Base-by-base conservation (phyloP, 2,329 filamentous ascomycete genomes). In the Diaporthe aspalathi region DNA sequence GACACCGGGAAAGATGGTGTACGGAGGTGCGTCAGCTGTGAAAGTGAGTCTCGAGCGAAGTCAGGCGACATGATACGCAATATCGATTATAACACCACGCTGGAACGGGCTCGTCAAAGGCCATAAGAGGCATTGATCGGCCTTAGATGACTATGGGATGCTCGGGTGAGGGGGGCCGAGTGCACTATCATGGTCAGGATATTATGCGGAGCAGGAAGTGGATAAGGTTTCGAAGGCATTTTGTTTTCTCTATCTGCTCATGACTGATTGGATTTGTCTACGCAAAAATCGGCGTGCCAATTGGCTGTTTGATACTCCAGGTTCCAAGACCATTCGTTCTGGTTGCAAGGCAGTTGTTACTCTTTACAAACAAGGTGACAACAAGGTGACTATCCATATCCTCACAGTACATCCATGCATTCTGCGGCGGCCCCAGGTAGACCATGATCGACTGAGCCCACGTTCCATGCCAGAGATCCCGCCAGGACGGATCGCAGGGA, bases 171-270 rank as follows among this genome's bases (percentile, higher is more conserved):
- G 35, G 17, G 3, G 29, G 24, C 49, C 60, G 53, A 52, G 40
- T 43, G 60, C 32, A 54, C 67, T 29, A 47, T 53, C 63, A 68
- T 68, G 63, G 69, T 40, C 62, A 68, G 54, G 53, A 52, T 60
- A 43, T 27, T 60, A 43, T 27, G 38, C 35, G 29, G 11, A 29
- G 27, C 38, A 47, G 52, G 40, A 16, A 17, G 45, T 47, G 24
- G 20, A 24, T 14, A 8, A 45, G 45, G 35, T 11, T 45, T 45
- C 20, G 35, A 65, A 52, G 52, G 32, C 49, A 60, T n/a, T 40
- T 60, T 60, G 47, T n/a, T 60, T 56, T n/a, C 32, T 60, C 43
- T 68, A 60, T 14, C 16, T 47, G 27, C 52, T 60, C 22, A 50
- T 17, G 53, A 50, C 56, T 12, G 53, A 50, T 40, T 56, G 53